phyloP scores from a whole-genome alignment of 2,329 filamentous ascomycete species.

The Phaeosphaeria sp. region DNA sequence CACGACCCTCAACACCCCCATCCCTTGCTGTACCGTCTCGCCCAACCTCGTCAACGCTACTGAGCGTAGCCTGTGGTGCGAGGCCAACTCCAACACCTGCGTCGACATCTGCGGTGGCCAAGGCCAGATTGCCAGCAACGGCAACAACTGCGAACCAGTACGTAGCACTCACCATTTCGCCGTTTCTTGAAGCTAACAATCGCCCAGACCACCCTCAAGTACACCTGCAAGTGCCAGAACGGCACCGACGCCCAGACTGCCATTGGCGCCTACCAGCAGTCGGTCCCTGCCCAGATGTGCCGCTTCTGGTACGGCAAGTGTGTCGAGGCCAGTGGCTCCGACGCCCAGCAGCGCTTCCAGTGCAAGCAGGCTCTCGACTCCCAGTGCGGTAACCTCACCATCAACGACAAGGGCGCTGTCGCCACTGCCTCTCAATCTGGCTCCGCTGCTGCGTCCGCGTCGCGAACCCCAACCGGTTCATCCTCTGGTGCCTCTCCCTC shows the following conservation, averaged over 20 bases:
- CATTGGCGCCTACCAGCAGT: conserved; percentile 58
- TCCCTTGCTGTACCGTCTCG: conserved; percentile 53
- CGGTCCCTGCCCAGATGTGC: conserved; percentile 68
- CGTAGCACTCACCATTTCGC: conserved; percentile 29
- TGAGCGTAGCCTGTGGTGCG: conserved; percentile 61
- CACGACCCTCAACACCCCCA: conserved; percentile 39
- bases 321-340: conserved; percentile 47
- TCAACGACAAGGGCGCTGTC: conserved; percentile 30
- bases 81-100: conserved; percentile 65
- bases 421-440: conserved; percentile 30
- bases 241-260: conserved; percentile 56
- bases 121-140: conserved; percentile 47
- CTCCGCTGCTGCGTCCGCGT: conserved; percentile 24
- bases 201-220: conserved; percentile 58
- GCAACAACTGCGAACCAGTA: conserved; percentile 66
- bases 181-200: conserved; percentile 22
- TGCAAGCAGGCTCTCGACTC: conserved; percentile 54
- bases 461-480: conserved; percentile 36
- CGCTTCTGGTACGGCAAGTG: conserved; percentile 56
- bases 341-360: conserved; percentile 44
- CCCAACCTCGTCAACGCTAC: conserved; percentile 47
- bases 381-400: conserved; percentile 60
- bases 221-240: conserved; percentile 64
- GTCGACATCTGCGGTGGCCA: conserved; percentile 62
- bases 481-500: conserved; percentile 16